A percentile compares a stretch with the other conserved stretches of the same genome.
These are phyloP conservation scores for Ogataea wickerhamii DNA, from an alignment of 805 yeast species.

Conservation along the genomic window DNA sequence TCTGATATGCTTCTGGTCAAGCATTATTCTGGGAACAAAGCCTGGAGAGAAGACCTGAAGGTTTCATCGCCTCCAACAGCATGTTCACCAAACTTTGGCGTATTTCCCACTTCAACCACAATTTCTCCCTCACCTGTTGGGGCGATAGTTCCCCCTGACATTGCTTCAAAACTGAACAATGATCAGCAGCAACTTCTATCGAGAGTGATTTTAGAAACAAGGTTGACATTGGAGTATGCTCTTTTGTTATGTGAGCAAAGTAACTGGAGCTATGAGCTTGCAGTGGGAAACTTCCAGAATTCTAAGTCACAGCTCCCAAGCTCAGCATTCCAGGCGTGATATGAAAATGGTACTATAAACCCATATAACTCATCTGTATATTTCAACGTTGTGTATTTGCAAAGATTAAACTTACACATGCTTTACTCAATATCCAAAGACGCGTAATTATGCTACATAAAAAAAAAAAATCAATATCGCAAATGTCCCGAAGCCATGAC, in stretches of 20 bases:
- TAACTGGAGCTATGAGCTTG: conserved; percentile 71
- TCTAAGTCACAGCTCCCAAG: conserved; percentile 54
- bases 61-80: conserved; percentile 1
- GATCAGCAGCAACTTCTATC: conserved; percentile 62
- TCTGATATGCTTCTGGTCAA: conserved; percentile 77
- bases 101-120: not conserved
- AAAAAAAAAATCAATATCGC: too few relatives aligned
- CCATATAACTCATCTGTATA: too few relatives aligned
- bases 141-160: conserved; percentile 48
- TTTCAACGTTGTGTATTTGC: too few relatives aligned
- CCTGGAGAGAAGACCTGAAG: conserved; percentile 45
- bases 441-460: too few relatives aligned
- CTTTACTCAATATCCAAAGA: too few relatives aligned
- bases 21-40: conserved; percentile 48
- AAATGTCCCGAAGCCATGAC: too few relatives aligned
- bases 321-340: conserved; percentile 41
- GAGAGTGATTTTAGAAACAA: conserved; percentile 67
- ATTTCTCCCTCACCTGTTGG: not conserved
- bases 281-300: conserved; percentile 66
- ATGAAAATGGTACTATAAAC: too few relatives aligned
- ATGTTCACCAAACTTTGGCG: not conserved
- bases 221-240: conserved; percentile 74
- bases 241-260: conserved; percentile 85
- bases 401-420: too few relatives aligned
- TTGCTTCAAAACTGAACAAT: conserved; percentile 46